Evolutionary conservation across 208 protist species (phyloP), one percentile per base, ranked within the genome.

Genomic region (Porcisia deanei): DNA sequence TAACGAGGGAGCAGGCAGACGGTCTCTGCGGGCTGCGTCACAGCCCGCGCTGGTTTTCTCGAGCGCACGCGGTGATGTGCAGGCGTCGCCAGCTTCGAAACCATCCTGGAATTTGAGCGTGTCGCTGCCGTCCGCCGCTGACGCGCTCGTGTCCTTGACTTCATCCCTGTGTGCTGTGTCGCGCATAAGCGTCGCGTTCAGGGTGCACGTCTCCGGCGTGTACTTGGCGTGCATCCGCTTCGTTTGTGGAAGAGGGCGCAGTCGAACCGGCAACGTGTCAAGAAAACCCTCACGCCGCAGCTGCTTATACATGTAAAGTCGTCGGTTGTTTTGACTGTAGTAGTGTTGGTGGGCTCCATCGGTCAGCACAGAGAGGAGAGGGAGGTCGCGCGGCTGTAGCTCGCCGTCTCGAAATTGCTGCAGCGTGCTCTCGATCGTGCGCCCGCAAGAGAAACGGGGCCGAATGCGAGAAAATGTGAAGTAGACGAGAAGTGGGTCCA

Each of bases 391-490:
- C 10, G 84, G 77, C 4, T 71, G 80, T 52, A 93, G 82, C 74
- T 91, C 83, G 43, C 82, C 79, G 41, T 75, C 34, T 52, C 82
- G 65, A 41, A 97, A 82, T 61, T 94, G 90, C 25, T 89, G 72
- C 37, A 93, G 75, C 34, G 94, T 97, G 64, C 81, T 88, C 22
- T 83, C 81, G 73, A 97, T 94, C 30, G 84, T 85, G 47, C 94
- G 88, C 1, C 94, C 94, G 70, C 94, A 97, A 49, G 91, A 96
- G 71, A 96, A 97, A 30, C 69, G 66, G 0, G 89, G 88, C 30
- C 92, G 83, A 47, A 97, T 96, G 45, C 90, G 86, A 4, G 91
- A 96, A 75, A 94, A 95, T 30, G 94, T 97, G 82, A 97, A 97
- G 79, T 95, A 93, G 30, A 97, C 87, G 52, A 76, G 41, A 0